Conservation (phyloP, 2,329 filamentous ascomycete genomes). For the Talaromyces sp. region DNA sequence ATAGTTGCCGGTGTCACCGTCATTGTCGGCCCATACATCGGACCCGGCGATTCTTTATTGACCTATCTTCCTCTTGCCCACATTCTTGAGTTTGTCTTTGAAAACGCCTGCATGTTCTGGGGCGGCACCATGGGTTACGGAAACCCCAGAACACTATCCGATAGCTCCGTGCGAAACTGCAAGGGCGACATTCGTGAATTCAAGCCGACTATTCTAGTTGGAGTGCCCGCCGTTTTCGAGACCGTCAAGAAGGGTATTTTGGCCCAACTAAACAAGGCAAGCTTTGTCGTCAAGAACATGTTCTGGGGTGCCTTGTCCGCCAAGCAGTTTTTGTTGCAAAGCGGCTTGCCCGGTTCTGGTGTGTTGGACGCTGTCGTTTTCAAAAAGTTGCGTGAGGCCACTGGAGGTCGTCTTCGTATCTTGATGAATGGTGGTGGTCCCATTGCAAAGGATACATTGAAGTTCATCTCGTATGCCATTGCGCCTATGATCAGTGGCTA, state of each 20-base stretch:
- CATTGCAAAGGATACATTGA: slow-evolving; percentile 79
- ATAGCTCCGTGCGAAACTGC: slow-evolving; percentile 82
- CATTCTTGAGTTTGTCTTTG: slow-evolving; percentile 94
- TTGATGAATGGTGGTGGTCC: slow-evolving; percentile 94
- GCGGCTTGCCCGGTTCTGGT: slow-evolving; percentile 48
- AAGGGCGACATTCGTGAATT: slow-evolving; percentile 92
- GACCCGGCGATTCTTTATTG: slow-evolving; percentile 72
- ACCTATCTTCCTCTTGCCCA: slow-evolving; percentile 93
- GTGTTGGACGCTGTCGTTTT: slow-evolving; percentile 82
- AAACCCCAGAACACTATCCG: slow-evolving; percentile 82
- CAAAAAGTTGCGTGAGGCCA: slow-evolving; percentile 84
- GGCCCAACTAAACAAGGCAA: slow-evolving; percentile 69
- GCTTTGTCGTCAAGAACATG: slow-evolving; percentile 67
- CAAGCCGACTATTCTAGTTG: slow-evolving; percentile 82
- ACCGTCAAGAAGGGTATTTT: slow-evolving; percentile 93
- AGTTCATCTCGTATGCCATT: slow-evolving; percentile 87
- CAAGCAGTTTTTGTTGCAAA: slow-evolving; percentile 58
- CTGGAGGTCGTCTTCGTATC: slow-evolving; percentile 81
- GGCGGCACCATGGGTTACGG: slow-evolving; percentile 93
- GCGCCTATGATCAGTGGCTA: slow-evolving; percentile 95
- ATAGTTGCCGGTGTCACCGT: slow-evolving; percentile 74
- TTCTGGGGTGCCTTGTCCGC: slow-evolving; percentile 69
- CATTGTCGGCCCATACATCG: slow-evolving; percentile 74
- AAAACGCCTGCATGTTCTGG: slow-evolving; percentile 85
- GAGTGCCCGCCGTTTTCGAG: slow-evolving; percentile 96